Conservation (phyloP, 441 rosid genomes). For the Metrosideros polymorpha region DNA sequence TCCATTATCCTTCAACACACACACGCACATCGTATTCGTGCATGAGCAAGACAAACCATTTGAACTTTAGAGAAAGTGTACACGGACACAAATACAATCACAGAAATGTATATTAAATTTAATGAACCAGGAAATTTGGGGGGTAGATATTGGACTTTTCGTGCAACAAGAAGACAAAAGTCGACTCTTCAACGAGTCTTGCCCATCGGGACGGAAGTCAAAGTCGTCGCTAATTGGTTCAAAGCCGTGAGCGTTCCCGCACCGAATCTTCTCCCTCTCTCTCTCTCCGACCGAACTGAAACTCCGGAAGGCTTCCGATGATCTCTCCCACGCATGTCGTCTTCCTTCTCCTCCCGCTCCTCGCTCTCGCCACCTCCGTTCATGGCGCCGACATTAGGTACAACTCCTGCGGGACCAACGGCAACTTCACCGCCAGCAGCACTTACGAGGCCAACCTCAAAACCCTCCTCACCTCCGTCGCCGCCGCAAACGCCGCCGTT, state of each 20-base stretch:
- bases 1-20: too few species aligned
- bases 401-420: background rate
- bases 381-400: background rate
- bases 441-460: background rate
- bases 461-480: background rate
- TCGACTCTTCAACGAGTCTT: too few species aligned
- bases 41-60: too few species aligned
- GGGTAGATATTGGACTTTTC: too few species aligned
- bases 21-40: too few species aligned
- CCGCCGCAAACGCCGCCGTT: background rate
- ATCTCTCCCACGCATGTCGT: background rate
- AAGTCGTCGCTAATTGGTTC: background rate
- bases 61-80: too few species aligned
- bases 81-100: too few species aligned
- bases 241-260: background rate
- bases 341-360: background rate
- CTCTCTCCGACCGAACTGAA: background rate
- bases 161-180: too few species aligned
- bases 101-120: too few species aligned
- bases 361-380: background rate
- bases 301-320: background rate
- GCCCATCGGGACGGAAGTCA: background rate
- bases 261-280: background rate
- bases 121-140: too few species aligned
- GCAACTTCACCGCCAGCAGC: background rate